Percentiles rank a stretch among this genome's conserved stretches.
phyloP scores from a whole-genome alignment of 495 filamentous ascomycete genomes.

The Beverwykella pulmonaria region DNA sequence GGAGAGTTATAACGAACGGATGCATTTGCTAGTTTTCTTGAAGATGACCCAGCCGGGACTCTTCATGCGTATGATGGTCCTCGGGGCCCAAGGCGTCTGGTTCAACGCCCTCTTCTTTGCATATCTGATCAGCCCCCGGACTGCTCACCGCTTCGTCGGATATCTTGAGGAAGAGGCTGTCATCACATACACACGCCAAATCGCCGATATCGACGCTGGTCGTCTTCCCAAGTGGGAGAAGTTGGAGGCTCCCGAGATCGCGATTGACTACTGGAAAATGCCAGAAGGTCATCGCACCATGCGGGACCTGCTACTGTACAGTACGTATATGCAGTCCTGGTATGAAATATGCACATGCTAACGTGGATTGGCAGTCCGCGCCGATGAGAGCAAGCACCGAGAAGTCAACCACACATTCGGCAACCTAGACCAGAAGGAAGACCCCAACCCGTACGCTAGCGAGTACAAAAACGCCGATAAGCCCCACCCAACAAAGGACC shows the following conservation, averaged over 20 bases:
- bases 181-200: constrained; percentile 86
- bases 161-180: constrained; percentile 98
- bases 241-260: constrained; percentile 82
- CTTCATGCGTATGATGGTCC: constrained; percentile 87
- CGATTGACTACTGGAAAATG: constrained; percentile 89
- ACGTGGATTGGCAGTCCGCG: constrained; percentile 57
- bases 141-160: constrained; percentile 93
- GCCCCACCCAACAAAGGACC: constrained; percentile 71
- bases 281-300: constrained; percentile 81
- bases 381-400: constrained; percentile 94
- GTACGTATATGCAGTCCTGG: constrained; percentile 3
- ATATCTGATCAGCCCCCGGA: constrained; percentile 86
- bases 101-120: constrained; percentile 91
- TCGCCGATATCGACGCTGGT: constrained; percentile 82
- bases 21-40: constrained; percentile 94
- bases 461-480: constrained; percentile 66
- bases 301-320: constrained; percentile 81
- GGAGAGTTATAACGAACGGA: constrained; percentile 93
- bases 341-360: neutral
- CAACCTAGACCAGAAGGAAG: constrained; percentile 76
- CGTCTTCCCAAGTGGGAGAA: constrained; percentile 80
- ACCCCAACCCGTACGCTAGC: constrained; percentile 88
- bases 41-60: constrained; percentile 85
- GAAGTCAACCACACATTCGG: constrained; percentile 96
- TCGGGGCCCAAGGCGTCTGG: constrained; percentile 84